phyloP scores from a whole-genome alignment of 805 yeast genomes.

The Nadsonia fulvescens region DNA sequence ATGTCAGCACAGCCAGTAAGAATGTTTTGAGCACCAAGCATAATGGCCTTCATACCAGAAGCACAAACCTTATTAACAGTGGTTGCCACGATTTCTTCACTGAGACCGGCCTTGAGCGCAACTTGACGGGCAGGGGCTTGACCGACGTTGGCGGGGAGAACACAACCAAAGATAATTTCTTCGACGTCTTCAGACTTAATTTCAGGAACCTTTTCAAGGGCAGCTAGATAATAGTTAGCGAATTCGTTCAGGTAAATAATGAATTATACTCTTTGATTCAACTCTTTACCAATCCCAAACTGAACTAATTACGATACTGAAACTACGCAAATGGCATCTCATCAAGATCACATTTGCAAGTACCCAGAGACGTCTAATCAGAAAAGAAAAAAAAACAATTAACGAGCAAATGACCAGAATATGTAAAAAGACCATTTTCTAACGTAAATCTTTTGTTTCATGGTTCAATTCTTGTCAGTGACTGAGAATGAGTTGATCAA shows the following conservation, averaged over 20 bases:
- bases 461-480: no score
- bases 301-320: no score
- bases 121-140: constrained; percentile 98
- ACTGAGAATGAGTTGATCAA: background rate
- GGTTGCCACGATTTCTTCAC: constrained; percentile 65
- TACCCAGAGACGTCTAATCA: no score
- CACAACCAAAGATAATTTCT: constrained; percentile 86
- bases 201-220: constrained; percentile 48
- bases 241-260: no score
- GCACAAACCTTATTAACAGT: constrained; percentile 96
- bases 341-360: no score
- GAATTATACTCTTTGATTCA: no score
- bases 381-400: no score
- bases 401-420: no score
- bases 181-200: constrained; percentile 64
- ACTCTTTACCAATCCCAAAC: no score
- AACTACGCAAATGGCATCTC: no score
- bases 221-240: constrained; percentile 26
- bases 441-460: no score
- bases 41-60: constrained; percentile 83
- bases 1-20: constrained; percentile 79
- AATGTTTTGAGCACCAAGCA: constrained; percentile 79
- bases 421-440: no score
- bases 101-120: constrained; percentile 75
- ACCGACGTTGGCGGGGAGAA: constrained; percentile 80